Evolutionary conservation across 2,329 filamentous ascomycete genomes (phyloP), one percentile per base, ranked within the genome.

Genomic region (Ascochyta viciae-villosae): DNA sequence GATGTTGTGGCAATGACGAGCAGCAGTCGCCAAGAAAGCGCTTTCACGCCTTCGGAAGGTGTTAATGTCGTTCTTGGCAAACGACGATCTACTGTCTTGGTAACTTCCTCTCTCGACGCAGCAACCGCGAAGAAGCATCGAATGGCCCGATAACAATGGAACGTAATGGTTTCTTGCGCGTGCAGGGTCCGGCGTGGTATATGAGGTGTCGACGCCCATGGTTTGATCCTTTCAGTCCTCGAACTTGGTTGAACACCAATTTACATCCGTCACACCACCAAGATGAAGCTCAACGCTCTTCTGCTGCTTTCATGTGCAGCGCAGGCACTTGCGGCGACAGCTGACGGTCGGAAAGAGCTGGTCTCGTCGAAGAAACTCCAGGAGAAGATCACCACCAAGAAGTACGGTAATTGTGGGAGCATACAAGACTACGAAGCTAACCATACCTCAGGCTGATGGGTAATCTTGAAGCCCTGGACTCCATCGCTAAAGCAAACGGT

Each of bases 401-500:
- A 68, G 76, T 77, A 68, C 27, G 43, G 29, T 9, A 23, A 19
- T 10, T 19, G n/a, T 7, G 3, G 6, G 15, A n/a, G 37, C 45
- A 26, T 12, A 43, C 15, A 40, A 23, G 6, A 43, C 43, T 4
- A 23, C 4, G 31, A 26, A 34, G 16, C 55, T 58, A 37, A 50
- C 12, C 4, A n/a, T 12, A n/a, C 4, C 15, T 10, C 35, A 85
- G 84, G 22, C 74, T 87, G 19, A 78, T 82, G 69, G 76, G 78
- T 50, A 83, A 83, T 41, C 80, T 87, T n/a, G 76, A 78, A 64
- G 78, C 81, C 54, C 76, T 87, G 6, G 77, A 87, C 66, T 73
- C 78, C 39, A 87, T 87, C 50, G 85, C 79, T 12, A 73, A 73
- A 27, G 76, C 80, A 47, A 83, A 87, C 63, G 83, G 82, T 35